Conservation (phyloP, 805 yeast genomes). For the Maudiozyma barnettii region DNA sequence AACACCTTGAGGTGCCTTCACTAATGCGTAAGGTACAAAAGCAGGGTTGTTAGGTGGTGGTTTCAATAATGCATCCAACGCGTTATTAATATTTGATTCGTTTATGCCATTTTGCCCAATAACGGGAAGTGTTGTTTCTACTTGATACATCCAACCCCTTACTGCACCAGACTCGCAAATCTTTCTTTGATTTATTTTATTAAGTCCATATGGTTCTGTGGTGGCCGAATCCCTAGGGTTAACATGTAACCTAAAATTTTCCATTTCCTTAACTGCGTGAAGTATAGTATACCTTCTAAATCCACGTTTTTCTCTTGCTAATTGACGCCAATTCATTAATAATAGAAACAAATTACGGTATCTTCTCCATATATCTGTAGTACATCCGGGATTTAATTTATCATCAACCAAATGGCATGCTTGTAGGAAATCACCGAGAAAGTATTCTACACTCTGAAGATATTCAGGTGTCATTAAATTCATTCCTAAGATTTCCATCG, state of each 20-base stretch:
- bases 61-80: not conserved
- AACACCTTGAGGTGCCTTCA: not conserved
- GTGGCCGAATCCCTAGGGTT: slow-evolving; percentile 6
- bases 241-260: slow-evolving; percentile 22
- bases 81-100: not conserved
- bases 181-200: not conserved
- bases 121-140: not conserved
- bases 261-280: slow-evolving; percentile 27
- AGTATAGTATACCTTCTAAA: slow-evolving; percentile 18
- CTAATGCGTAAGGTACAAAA: not conserved
- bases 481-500: slow-evolving; percentile 12
- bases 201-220: not conserved
- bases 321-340: slow-evolving; percentile 25
- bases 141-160: slow-evolving; percentile 19
- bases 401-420: slow-evolving; percentile 19
- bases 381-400: slow-evolving; percentile 21
- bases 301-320: slow-evolving; percentile 21
- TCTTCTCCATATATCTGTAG: slow-evolving; percentile 21
- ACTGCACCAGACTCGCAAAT: not conserved
- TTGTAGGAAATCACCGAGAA: slow-evolving; percentile 24
- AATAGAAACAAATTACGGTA: slow-evolving; percentile 19
- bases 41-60: not conserved
- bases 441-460: slow-evolving; percentile 21
- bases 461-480: slow-evolving; percentile 19
- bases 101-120: not conserved